Base-by-base conservation (phyloP, 176 grass and related monocot species). In the Eragrostis nindensis region DNA sequence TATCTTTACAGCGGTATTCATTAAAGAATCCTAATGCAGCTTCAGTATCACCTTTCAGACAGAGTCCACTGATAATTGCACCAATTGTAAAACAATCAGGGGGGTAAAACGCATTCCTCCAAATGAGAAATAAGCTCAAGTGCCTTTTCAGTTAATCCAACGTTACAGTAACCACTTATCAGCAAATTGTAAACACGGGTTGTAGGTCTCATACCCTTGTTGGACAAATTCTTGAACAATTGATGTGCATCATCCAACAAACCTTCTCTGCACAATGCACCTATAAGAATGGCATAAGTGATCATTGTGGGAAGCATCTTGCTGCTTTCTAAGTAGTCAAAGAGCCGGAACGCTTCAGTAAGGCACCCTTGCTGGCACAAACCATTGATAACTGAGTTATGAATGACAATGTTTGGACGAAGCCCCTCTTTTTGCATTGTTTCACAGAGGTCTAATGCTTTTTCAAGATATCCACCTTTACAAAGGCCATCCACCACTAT, bases 281-380 rank as follows among this genome's bases (percentile, higher is more conserved):
- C 89, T 82, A 97, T 90, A 75, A 97, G 89, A 75, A 75, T 91
- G 36, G 87, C 62, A 79, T 94, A 97, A 30, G 94, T 97, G 77
- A 84, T 47, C 64, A 86, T 48, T 46, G 89, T 97, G 22, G 89
- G 91, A 87, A 71, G 71, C 68, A 94, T 12, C 62, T 70, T n/a
- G 59, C 81, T 89, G 62, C 83, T 73, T 86, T 97, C 94, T 85
- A 97, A 61, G 73, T 84, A 89, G 71, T 97, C 79, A 76, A 94
- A 90, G 50, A 97, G 49, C 72, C 87, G 85, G 74, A 94, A 97
- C 81, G 94, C 94, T 92, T 97, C 94, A 39, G 85, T 80, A 67
- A 97, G 86, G 81, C 84, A 97, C 39, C 94, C 94, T 40, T 97
- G 89, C n/a, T 88, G 79, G 82, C 94, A 94, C 84, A 97, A 88